Conservation (phyloP, 768 basidiomycete genomes). For the Boletus bicolor region DNA sequence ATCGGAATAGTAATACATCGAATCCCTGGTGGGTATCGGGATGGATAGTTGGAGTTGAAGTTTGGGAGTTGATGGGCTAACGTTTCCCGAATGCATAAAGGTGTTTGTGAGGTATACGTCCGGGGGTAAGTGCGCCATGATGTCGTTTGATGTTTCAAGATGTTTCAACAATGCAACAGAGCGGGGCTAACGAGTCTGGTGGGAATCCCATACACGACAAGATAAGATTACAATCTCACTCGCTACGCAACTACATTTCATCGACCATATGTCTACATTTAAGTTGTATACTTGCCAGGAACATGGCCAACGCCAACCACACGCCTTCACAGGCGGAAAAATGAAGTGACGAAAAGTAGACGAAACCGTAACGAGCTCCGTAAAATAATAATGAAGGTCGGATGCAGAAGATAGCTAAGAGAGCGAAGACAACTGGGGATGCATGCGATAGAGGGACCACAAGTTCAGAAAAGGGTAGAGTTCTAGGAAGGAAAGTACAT, state of each 20-base stretch:
- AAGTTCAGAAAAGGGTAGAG: slow-evolving; percentile 2
- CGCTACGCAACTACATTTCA: neutral
- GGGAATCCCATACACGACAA: slow-evolving; percentile 13
- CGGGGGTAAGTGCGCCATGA: slow-evolving; percentile 30
- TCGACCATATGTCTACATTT: slow-evolving; percentile 10
- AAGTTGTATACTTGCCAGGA: slow-evolving; percentile 9
- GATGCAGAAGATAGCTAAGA: slow-evolving; percentile 20
- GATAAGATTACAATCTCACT: slow-evolving; percentile 20
- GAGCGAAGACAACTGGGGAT: slow-evolving; percentile 26
- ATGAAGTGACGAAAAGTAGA: slow-evolving; percentile 2
- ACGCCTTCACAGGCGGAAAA: neutral
- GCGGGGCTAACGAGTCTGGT: slow-evolving; percentile 12
- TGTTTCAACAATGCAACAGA: slow-evolving; percentile 12
- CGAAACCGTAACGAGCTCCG: slow-evolving; percentile 7
- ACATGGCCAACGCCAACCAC: neutral
- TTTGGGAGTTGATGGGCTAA: slow-evolving; percentile 33
- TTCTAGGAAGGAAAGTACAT: slow-evolving; percentile 28
- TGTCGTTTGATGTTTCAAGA: slow-evolving; percentile 9
- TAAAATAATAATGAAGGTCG: slow-evolving; percentile 8
- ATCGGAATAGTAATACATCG: slow-evolving; percentile 39
- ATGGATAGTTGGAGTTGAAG: slow-evolving; percentile 33
- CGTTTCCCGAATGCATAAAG: slow-evolving; percentile 32
- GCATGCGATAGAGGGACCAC: slow-evolving; percentile 20
- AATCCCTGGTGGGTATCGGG: slow-evolving; percentile 36
- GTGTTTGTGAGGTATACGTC: slow-evolving; percentile 32